Percentiles rank a stretch among this genome's conserved stretches.
Evolutionary conservation across 2,329 filamentous ascomycete genomes (phyloP).

Genomic region (Hymenoscyphus scutula): DNA sequence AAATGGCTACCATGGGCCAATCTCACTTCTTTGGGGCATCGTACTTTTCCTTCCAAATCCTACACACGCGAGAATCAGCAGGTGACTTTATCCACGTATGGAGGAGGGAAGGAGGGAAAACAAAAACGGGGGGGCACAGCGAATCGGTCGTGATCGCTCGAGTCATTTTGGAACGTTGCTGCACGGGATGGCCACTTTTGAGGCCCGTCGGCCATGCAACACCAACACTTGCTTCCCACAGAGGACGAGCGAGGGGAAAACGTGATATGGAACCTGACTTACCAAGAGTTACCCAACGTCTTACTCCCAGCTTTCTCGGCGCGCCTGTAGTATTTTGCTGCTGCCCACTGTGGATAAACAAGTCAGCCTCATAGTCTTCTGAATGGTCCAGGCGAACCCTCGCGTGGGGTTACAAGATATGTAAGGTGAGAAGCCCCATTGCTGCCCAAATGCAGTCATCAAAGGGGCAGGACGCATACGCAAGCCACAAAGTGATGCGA

Average conservation of each 20-base stretch:
- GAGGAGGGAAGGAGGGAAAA: conserved; percentile 8
- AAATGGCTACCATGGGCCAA: conserved; percentile 1
- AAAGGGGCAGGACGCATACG: conserved; percentile 22
- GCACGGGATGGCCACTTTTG: conserved; percentile 20
- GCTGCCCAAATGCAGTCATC: conserved; percentile 46
- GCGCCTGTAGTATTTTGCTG: conserved; percentile 88
- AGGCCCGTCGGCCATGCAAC: conserved; percentile 16
- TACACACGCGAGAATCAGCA: conserved; percentile 25
- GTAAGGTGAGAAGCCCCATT: conserved; percentile 33
- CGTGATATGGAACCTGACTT: conserved; percentile 44
- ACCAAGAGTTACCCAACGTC: conserved; percentile 93
- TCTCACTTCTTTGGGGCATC: conserved; percentile 35
- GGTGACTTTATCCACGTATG: conserved; percentile 19
- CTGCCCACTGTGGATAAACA: conserved; percentile 56
- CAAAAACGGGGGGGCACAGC: conserved; percentile 16
- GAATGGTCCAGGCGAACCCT: conserved; percentile 23
- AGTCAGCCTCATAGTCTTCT: conserved; percentile 47
- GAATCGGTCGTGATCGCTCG: conserved; percentile 27
- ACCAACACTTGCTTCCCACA: conserved; percentile 14
- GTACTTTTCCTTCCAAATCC: conserved; percentile 99
- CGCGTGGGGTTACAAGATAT: conserved; percentile 22
- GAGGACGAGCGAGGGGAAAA: conserved; percentile 11
- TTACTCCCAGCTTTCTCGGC: conserved; percentile 88
- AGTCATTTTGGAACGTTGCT: conserved; percentile 36
- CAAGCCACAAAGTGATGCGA: conserved; percentile 33